Conservation (phyloP, 148 eudicot species). For the Silene conica region DNA sequence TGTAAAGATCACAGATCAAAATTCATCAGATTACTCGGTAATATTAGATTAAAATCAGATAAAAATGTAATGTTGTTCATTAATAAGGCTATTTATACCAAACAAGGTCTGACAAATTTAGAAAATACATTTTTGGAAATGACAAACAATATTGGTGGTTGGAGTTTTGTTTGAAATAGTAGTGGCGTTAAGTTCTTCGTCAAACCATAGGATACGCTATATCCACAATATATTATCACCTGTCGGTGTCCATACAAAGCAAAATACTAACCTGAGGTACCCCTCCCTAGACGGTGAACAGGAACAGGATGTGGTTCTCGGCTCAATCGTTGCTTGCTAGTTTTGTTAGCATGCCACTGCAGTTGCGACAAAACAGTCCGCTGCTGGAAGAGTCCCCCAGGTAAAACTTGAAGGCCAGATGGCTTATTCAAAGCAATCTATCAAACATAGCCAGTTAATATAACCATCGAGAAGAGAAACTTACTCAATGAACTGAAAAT, state of each 20-base stretch:
- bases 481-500: background rate
- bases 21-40: no score
- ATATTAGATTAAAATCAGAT: no score
- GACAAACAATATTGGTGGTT: background rate
- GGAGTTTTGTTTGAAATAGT: background rate
- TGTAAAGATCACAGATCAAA: no score
- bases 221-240: background rate
- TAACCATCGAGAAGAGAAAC: slow-evolving; percentile 2
- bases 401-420: slow-evolving; percentile 82
- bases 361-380: slow-evolving; percentile 89
- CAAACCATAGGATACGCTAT: background rate
- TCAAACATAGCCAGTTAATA: background rate
- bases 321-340: slow-evolving; percentile 27
- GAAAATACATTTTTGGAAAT: background rate
- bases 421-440: slow-evolving; percentile 87
- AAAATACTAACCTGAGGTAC: slow-evolving; percentile 75
- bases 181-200: background rate
- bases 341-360: slow-evolving; percentile 49
- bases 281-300: slow-evolving; percentile 96
- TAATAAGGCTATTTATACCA: background rate
- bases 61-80: no score
- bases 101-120: background rate
- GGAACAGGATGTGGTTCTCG: slow-evolving; percentile 66
- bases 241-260: background rate
- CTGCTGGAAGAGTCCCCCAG: slow-evolving; percentile 96